phyloP scores from a whole-genome alignment of 2,329 filamentous ascomycete genomes.

The Sporothrix humicola region DNA sequence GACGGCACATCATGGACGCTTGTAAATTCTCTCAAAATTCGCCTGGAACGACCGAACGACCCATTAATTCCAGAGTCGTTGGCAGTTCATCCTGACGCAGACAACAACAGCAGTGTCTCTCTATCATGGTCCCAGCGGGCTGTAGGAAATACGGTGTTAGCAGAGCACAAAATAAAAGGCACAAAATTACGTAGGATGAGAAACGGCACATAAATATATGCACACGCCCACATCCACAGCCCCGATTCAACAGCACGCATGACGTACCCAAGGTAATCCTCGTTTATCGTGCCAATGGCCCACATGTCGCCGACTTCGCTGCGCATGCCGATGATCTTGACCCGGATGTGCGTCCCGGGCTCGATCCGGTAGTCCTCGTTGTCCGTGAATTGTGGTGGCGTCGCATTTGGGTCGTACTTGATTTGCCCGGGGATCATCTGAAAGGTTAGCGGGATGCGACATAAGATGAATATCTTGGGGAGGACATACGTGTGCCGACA shows the following conservation, averaged over 20 bases:
- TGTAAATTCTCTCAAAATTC: no score
- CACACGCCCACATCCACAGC: neutral
- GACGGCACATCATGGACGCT: neutral
- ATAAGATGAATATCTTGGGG: neutral
- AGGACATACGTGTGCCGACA: constrained; percentile 75
- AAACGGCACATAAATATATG: neutral
- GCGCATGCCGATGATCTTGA: constrained; percentile 92
- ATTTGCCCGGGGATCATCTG: constrained; percentile 91
- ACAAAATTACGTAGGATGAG: neutral
- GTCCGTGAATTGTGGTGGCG: constrained; percentile 95
- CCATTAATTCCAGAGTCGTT: constrained; percentile 29
- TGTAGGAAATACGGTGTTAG: neutral
- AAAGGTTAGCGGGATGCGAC: no score
- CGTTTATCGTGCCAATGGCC: constrained; percentile 97
- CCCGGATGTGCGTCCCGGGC: constrained; percentile 87
- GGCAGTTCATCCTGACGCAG: neutral
- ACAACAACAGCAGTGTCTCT: neutral
- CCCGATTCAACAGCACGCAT: neutral
- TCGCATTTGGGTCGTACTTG: constrained; percentile 93
- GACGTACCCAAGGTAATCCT: constrained; percentile 71
- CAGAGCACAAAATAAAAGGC: neutral
- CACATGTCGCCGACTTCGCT: constrained; percentile 95
- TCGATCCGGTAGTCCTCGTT: constrained; percentile 94
- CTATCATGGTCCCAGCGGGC: constrained; percentile 24
- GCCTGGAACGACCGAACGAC: neutral